A percentile compares a stretch with the other conserved stretches of the same genome.
Conservation (phyloP, 2,329 filamentous ascomycete species). For the Chrysosporium queenslandicum region DNA sequence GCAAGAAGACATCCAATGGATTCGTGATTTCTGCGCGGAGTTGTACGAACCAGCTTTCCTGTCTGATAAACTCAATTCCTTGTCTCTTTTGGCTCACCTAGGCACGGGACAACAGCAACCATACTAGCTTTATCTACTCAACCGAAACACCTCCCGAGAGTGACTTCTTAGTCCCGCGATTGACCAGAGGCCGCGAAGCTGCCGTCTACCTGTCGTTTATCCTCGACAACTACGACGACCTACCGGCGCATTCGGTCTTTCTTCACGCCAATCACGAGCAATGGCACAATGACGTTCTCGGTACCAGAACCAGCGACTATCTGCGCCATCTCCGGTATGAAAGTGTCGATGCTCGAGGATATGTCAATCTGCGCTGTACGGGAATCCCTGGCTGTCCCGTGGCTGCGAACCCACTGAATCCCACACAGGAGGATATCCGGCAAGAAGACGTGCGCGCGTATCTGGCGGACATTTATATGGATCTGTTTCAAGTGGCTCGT, state of each 20-base stretch:
- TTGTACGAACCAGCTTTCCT: neutral
- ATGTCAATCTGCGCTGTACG: slow-evolving; percentile 52
- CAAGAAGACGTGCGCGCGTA: slow-evolving; percentile 5
- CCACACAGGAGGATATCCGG: slow-evolving; percentile 3
- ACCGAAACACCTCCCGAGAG: neutral
- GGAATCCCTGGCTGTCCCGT: slow-evolving; percentile 46
- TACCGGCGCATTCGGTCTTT: slow-evolving; percentile 47
- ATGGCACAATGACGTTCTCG: slow-evolving; percentile 45
- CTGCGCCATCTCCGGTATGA: slow-evolving; percentile 46
- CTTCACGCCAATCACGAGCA: slow-evolving; percentile 47
- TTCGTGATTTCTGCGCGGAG: neutral
- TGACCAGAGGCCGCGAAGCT: slow-evolving; percentile 36
- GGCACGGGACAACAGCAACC: neutral
- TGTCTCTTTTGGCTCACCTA: neutral
- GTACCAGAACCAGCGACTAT: slow-evolving; percentile 36
- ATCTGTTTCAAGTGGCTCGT: slow-evolving; percentile 41
- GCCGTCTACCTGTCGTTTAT: slow-evolving; percentile 42
- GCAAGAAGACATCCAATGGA: neutral
- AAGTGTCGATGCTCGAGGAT: slow-evolving; percentile 46
- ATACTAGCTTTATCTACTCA: neutral
- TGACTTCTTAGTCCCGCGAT: neutral
- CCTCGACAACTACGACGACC: slow-evolving; percentile 37
- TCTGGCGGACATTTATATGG: slow-evolving; percentile 33
- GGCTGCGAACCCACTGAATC: slow-evolving; percentile 26
- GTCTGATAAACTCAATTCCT: neutral